Percentiles rank a stretch among this genome's conserved stretches.
Evolutionary conservation across 2,329 filamentous ascomycete species (phyloP).

Genomic region (Alternaria sp.): DNA sequence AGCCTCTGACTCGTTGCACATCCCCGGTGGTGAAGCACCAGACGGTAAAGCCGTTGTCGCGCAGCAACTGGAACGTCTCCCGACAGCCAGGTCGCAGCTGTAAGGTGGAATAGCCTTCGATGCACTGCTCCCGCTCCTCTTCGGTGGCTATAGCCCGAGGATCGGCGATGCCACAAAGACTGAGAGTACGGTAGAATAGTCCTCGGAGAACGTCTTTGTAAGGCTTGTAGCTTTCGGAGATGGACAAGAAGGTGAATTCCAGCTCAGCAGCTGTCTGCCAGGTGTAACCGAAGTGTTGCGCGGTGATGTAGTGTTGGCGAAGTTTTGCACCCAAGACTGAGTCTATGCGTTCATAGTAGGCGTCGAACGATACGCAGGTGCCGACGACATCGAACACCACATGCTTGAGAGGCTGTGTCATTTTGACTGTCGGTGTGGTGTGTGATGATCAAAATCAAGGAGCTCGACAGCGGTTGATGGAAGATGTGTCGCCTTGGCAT

Average conservation of each 20-base stretch:
- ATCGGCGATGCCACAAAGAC: slow-evolving; percentile 8
- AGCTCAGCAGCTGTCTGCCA: slow-evolving; percentile 20
- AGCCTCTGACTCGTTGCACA: slow-evolving; percentile 52
- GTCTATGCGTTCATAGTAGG: slow-evolving; percentile 16
- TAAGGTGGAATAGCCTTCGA: slow-evolving; percentile 13
- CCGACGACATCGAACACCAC: slow-evolving; percentile 19
- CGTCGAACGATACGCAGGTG: slow-evolving; percentile 18
- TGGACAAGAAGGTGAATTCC: slow-evolving; percentile 22
- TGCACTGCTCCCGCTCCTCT: slow-evolving; percentile 13
- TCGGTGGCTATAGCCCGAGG: slow-evolving; percentile 7
- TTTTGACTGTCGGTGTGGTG: background rate
- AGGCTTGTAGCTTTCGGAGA: slow-evolving; percentile 11
- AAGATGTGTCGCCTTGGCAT: background rate
- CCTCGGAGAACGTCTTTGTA: slow-evolving; percentile 15
- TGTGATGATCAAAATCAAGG: background rate
- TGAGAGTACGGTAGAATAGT: slow-evolving; percentile 16
- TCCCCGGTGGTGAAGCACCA: slow-evolving; percentile 18
- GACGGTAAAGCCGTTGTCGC: slow-evolving; percentile 14
- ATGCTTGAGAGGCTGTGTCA: slow-evolving; percentile 9
- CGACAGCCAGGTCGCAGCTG: slow-evolving; percentile 5
- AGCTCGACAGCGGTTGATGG: background rate
- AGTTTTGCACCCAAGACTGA: slow-evolving; percentile 11
- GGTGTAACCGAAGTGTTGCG: slow-evolving; percentile 17
- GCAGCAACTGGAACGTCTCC: slow-evolving; percentile 11
- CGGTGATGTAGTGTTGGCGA: slow-evolving; percentile 4